These are phyloP conservation scores for Kwoniella newhampshirensis DNA, from an alignment of 768 basidiomycete species.

Conservation along the genomic window DNA sequence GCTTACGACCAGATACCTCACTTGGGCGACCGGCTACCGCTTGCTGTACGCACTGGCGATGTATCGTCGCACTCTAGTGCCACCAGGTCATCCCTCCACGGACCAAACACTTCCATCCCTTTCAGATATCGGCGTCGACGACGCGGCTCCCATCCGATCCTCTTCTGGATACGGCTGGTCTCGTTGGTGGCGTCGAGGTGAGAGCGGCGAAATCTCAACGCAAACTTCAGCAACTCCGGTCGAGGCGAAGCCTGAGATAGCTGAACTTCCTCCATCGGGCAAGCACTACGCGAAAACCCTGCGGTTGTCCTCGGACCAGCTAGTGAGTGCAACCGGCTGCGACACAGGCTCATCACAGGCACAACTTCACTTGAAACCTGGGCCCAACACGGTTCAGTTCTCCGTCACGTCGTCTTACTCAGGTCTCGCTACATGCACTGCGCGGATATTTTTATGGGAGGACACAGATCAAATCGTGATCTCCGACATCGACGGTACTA, in stretches of 20 bases:
- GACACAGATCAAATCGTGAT: constrained; percentile 85
- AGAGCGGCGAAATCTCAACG: constrained; percentile 21
- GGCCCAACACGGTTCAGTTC: constrained; percentile 89
- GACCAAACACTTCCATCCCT: constrained; percentile 11
- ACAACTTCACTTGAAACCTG: constrained; percentile 76
- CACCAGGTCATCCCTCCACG: constrained; percentile 21
- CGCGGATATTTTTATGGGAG: constrained; percentile 94
- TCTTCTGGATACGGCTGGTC: constrained; percentile 51
- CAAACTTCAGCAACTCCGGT: constrained; percentile 6
- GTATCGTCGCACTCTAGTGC: constrained; percentile 62
- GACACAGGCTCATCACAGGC: constrained; percentile 60
- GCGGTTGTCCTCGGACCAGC: constrained; percentile 87
- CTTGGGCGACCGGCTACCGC: constrained; percentile 70
- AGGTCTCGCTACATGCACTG: constrained; percentile 78
- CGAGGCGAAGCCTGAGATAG: not conserved
- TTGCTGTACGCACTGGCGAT: constrained; percentile 70
- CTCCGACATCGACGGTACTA: constrained; percentile 98
- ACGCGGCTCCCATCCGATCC: constrained; percentile 6
- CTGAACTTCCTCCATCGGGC: constrained; percentile 9
- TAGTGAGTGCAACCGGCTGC: constrained; percentile 61
- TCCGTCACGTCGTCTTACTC: constrained; percentile 74
- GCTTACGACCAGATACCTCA: constrained; percentile 64
- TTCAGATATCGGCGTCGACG: constrained; percentile 17
- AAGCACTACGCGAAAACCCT: constrained; percentile 87
- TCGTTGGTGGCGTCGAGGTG: constrained; percentile 51